Evolutionary conservation across 139 green algal genomes (phyloP).

Genomic region (Chlamydomonas eustigma): DNA sequence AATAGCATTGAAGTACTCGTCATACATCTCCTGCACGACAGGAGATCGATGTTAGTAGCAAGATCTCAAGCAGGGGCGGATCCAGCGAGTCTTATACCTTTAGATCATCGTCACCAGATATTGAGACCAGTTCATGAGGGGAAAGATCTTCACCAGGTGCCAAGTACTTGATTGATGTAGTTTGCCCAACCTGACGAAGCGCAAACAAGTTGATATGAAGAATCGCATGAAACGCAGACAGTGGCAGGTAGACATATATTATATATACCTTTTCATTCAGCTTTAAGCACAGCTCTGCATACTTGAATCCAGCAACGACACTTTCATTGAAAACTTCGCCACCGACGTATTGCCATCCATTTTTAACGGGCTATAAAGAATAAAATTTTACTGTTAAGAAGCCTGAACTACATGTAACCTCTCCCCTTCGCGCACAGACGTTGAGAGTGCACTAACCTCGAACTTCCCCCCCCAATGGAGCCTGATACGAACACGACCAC

Average conservation of each 20-base stretch:
- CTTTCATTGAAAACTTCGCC: slow-evolving; percentile 42
- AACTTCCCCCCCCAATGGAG: slow-evolving; percentile 8
- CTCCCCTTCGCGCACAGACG: not conserved
- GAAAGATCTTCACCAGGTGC: slow-evolving; percentile 62
- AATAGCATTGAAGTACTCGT: slow-evolving; percentile 63
- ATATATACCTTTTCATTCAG: slow-evolving; percentile 38
- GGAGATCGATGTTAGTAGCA: not conserved
- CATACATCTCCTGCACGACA: slow-evolving; percentile 62
- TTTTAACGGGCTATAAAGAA: not conserved
- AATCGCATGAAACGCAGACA: not conserved
- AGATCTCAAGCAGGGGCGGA: too few relatives aligned
- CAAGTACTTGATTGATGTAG: slow-evolving; percentile 42
- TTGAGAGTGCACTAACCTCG: not conserved
- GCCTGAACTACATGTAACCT: not conserved
- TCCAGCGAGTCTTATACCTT: slow-evolving; percentile 46
- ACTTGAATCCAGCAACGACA: slow-evolving; percentile 16
- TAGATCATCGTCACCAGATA: slow-evolving; percentile 71
- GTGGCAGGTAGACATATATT: not conserved
- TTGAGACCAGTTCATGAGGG: slow-evolving; percentile 61
- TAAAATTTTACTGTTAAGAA: not conserved
- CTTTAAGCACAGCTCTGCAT: slow-evolving; percentile 20
- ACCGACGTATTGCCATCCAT: slow-evolving; percentile 24
- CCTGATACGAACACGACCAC: not conserved
- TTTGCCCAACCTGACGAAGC: slow-evolving; percentile 7
- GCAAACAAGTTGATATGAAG: not conserved